phyloP scores from a whole-genome alignment of 78 protist species.

The Tieghemostelium lacteum region DNA sequence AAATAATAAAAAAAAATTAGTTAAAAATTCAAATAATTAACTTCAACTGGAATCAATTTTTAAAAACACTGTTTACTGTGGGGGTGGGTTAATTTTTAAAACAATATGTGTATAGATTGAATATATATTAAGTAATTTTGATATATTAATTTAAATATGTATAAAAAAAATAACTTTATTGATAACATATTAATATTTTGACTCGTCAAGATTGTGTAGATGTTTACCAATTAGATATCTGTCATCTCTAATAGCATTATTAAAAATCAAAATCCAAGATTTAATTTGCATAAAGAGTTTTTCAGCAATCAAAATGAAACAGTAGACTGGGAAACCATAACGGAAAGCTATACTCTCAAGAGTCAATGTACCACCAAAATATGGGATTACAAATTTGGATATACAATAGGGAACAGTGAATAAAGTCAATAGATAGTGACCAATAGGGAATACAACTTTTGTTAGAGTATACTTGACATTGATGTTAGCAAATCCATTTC shows the following conservation, averaged over 20 bases:
- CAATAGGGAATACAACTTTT: constrained; percentile 55
- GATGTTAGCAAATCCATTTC: constrained; percentile 50
- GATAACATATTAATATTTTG: no score
- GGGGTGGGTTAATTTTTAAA: no score
- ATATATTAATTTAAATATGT: no score
- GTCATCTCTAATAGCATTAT: constrained; percentile 49
- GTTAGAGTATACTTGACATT: constrained; percentile 26
- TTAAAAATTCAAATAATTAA: no score
- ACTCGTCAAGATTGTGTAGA: constrained; percentile 48
- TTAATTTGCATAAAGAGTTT: neutral
- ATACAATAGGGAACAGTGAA: constrained; percentile 58
- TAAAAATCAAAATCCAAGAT: neutral
- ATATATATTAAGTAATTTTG: no score
- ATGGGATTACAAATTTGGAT: constrained; percentile 40
- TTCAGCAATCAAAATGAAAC: constrained; percentile 23
- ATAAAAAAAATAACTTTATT: no score
- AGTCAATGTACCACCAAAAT: constrained; percentile 51
- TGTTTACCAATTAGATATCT: constrained; percentile 64
- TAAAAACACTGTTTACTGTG: no score
- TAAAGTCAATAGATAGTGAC: constrained; percentile 27
- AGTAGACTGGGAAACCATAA: constrained; percentile 41
- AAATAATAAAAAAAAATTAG: no score
- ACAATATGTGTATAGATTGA: no score
- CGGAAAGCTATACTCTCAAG: constrained; percentile 19
- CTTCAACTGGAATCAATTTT: no score